phyloP scores from a whole-genome alignment of 108 stramenopile species.

The Fistulifera pelliculosa region DNA sequence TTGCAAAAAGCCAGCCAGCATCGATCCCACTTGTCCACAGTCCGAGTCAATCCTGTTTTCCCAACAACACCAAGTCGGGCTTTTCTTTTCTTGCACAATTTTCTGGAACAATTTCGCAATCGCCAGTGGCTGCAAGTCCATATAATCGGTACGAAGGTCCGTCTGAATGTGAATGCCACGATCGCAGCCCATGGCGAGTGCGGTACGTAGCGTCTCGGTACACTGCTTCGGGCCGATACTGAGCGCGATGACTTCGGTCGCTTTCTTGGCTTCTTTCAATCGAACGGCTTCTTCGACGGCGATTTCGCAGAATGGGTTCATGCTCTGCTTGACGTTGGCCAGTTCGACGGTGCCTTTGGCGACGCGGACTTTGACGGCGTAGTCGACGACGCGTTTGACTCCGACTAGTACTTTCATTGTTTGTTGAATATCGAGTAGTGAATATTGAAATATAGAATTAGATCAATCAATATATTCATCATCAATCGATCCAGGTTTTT shows the following conservation, averaged over 20 bases:
- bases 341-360: slow-evolving; percentile 91
- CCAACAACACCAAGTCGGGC: slow-evolving; percentile 86
- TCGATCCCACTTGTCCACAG: slow-evolving; percentile 81
- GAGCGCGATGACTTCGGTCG: slow-evolving; percentile 90
- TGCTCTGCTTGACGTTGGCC: slow-evolving; percentile 96
- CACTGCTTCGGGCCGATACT: slow-evolving; percentile 97
- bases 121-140: slow-evolving; percentile 93
- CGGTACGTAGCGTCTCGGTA: slow-evolving; percentile 90
- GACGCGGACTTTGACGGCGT: slow-evolving; percentile 98
- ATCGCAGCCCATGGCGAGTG: slow-evolving; percentile 85
- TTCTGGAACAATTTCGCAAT: slow-evolving; percentile 76
- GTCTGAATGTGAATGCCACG: slow-evolving; percentile 92
- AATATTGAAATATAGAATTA: too few species aligned
- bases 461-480: too few species aligned
- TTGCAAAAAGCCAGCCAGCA: slow-evolving; percentile 92
- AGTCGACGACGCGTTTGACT: slow-evolving; percentile 96
- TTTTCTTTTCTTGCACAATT: slow-evolving; percentile 66
- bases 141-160: slow-evolving; percentile 88
- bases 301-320: slow-evolving; percentile 99
- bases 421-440: too few species aligned
- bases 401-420: slow-evolving; percentile 91
- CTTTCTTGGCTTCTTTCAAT: slow-evolving; percentile 84
- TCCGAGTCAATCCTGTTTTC: slow-evolving; percentile 99
- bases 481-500: too few species aligned
- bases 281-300: slow-evolving; percentile 96